Percentiles rank a stretch among this genome's conserved stretches.
Evolutionary conservation across 805 yeast genomes (phyloP).

Genomic region (Candida nonsorbophila): DNA sequence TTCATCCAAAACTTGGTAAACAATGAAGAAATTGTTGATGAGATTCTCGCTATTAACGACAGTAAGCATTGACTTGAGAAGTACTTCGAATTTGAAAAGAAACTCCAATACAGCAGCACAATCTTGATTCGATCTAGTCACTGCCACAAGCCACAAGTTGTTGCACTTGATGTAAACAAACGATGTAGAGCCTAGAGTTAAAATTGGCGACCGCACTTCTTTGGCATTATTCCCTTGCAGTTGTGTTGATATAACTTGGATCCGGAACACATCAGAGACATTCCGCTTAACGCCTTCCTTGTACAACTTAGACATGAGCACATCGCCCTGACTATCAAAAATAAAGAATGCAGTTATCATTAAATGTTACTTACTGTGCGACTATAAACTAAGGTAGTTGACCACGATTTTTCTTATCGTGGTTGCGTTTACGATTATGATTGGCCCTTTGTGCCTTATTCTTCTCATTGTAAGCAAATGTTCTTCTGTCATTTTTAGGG

Average conservation of each 20-base stretch:
- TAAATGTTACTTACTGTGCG: too few relatives aligned
- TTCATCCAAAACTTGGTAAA: slow-evolving; percentile 77
- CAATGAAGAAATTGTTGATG: slow-evolving; percentile 58
- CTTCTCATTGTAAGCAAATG: slow-evolving; percentile 44
- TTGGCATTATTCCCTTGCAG: slow-evolving; percentile 11
- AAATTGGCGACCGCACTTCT: slow-evolving; percentile 33
- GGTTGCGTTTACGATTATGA: slow-evolving; percentile 61
- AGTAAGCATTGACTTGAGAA: slow-evolving; percentile 36
- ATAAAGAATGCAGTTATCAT: slow-evolving; percentile 86
- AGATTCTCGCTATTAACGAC: slow-evolving; percentile 33
- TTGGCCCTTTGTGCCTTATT: slow-evolving; percentile 55
- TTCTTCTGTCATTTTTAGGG: slow-evolving; percentile 15
- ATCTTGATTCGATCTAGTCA: slow-evolving; percentile 85
- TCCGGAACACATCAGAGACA: slow-evolving; percentile 83
- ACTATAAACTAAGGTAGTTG: background rate
- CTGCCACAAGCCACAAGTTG: slow-evolving; percentile 76
- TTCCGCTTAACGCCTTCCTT: slow-evolving; percentile 73
- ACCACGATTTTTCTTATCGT: slow-evolving; percentile 41
- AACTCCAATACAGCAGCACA: slow-evolving; percentile 78
- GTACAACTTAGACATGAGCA: slow-evolving; percentile 67
- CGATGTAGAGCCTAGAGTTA: slow-evolving; percentile 90
- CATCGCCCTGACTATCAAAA: slow-evolving; percentile 77
- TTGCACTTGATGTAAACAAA: slow-evolving; percentile 68
- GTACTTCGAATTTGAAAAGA: slow-evolving; percentile 52
- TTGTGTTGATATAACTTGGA: slow-evolving; percentile 73